Evolutionary conservation across 2,329 filamentous ascomycete genomes (phyloP).

Genomic region (Epichloe hybrida): DNA sequence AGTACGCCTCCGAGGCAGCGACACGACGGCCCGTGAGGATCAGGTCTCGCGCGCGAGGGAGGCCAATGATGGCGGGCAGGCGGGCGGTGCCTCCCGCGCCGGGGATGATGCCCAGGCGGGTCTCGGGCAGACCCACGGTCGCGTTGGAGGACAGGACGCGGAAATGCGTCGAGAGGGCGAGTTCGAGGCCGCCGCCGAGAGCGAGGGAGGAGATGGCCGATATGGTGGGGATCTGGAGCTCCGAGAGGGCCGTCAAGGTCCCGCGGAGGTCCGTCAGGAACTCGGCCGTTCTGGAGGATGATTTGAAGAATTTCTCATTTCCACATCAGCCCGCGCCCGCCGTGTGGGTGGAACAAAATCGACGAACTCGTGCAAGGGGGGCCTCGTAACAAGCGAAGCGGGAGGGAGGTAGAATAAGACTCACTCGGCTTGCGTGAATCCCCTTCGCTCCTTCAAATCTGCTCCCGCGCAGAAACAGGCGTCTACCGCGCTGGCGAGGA

Average conservation of each 20-base stretch:
- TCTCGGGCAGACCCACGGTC: conserved; percentile 75
- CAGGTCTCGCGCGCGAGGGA: conserved; percentile 70
- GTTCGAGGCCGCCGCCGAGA: conserved; percentile 84
- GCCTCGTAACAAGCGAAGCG: too few relatives aligned
- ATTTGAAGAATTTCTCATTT: background rate
- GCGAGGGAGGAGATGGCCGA: conserved; percentile 74
- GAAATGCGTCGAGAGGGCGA: conserved; percentile 80
- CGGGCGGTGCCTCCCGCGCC: conserved; percentile 88
- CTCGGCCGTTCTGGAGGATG: conserved; percentile 48
- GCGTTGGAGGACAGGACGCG: conserved; percentile 75
- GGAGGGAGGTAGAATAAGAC: conserved; percentile 11
- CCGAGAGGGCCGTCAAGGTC: conserved; percentile 60
- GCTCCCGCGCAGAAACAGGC: conserved; percentile 86
- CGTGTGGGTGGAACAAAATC: too few relatives aligned
- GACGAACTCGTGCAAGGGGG: too few relatives aligned
- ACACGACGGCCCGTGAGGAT: conserved; percentile 85
- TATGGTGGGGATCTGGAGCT: conserved; percentile 79
- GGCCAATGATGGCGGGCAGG: conserved; percentile 68
- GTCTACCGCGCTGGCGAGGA: conserved; percentile 77
- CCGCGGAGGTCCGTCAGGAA: conserved; percentile 67
- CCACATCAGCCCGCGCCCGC: background rate
- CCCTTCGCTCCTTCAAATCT: conserved; percentile 76
- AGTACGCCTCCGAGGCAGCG: conserved; percentile 73
- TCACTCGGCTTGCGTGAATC: conserved; percentile 67
- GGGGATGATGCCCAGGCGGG: conserved; percentile 82